These are phyloP conservation scores for Xeromyces bisporus DNA, from an alignment of 495 filamentous ascomycete genomes.

Conservation along the genomic window DNA sequence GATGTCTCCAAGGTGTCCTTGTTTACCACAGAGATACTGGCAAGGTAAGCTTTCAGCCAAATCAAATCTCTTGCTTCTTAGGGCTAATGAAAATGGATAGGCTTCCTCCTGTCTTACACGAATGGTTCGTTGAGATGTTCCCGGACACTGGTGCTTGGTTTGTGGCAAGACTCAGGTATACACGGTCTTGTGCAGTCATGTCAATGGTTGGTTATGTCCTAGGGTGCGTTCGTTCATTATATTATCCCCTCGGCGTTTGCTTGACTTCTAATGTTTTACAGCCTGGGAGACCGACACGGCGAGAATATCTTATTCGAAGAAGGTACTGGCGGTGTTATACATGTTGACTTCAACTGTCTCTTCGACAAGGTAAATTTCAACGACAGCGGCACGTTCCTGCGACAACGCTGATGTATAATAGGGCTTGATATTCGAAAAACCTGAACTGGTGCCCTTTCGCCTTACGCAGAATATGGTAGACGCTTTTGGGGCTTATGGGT, in stretches of 20 bases:
- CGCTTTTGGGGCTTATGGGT: constrained; percentile 84
- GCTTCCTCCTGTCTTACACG: constrained; percentile 69
- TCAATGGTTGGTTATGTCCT: constrained; percentile 93
- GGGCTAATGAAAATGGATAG: constrained; percentile 16
- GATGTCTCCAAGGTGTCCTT: constrained; percentile 38
- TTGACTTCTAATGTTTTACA: constrained; percentile 9
- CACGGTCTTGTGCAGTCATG: constrained; percentile 90
- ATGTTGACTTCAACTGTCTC: constrained; percentile 99
- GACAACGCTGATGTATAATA: constrained; percentile 8
- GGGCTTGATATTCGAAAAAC: constrained; percentile 85
- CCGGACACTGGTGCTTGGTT: constrained; percentile 89
- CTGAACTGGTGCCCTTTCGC: constrained; percentile 92
- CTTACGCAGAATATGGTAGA: constrained; percentile 97
- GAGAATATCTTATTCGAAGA: constrained; percentile 96
- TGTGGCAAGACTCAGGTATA: constrained; percentile 73
- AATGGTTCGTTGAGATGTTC: constrained; percentile 93
- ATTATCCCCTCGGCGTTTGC: not conserved
- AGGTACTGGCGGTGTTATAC: constrained; percentile 81
- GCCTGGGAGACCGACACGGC: constrained; percentile 88
- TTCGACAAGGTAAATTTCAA: constrained; percentile 63
- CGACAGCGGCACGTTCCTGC: not conserved
- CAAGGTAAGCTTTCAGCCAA: constrained; percentile 15
- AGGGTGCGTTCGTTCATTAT: constrained; percentile 29
- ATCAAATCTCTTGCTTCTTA: not conserved
- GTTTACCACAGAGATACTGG: constrained; percentile 51